phyloP scores from a whole-genome alignment of 352 stramenopile genomes.

The Phytopythium vexans region DNA sequence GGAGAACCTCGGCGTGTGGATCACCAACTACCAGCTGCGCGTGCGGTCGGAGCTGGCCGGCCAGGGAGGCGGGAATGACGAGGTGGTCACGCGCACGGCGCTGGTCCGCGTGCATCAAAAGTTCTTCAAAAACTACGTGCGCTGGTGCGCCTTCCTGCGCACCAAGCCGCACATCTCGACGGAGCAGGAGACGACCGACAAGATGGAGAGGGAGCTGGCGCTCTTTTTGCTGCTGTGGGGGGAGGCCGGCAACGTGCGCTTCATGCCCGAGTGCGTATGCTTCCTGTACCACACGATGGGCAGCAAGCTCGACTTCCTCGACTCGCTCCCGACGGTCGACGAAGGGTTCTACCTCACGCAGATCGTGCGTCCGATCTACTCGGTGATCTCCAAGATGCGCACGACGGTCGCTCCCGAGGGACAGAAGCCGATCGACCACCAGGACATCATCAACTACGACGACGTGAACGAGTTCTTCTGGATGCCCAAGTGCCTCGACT shows the following conservation, averaged over 20 bases:
- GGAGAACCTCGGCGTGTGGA: slow-evolving; percentile 82
- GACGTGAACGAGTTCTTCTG: slow-evolving; percentile 91
- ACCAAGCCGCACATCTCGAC: slow-evolving; percentile 77
- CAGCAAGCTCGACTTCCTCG: slow-evolving; percentile 52
- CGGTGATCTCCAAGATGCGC: slow-evolving; percentile 74
- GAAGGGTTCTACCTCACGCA: slow-evolving; percentile 65
- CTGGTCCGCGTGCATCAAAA: slow-evolving; percentile 64
- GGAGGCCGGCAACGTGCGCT: slow-evolving; percentile 79
- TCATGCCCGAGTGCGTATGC: slow-evolving; percentile 89
- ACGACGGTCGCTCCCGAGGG: slow-evolving; percentile 34
- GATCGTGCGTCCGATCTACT: slow-evolving; percentile 76
- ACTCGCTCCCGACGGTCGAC: slow-evolving; percentile 42
- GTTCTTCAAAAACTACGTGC: slow-evolving; percentile 90
- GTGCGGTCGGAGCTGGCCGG: slow-evolving; percentile 34
- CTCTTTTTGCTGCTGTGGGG: slow-evolving; percentile 84
- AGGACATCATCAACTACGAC: slow-evolving; percentile 87
- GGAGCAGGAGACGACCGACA: slow-evolving; percentile 30
- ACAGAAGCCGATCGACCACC: slow-evolving; percentile 58
- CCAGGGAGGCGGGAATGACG: slow-evolving; percentile 21
- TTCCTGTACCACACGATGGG: slow-evolving; percentile 85
- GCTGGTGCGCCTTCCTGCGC: slow-evolving; percentile 94
- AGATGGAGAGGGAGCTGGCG: slow-evolving; percentile 71
- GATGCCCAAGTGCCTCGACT: slow-evolving; percentile 57
- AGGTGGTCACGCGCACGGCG: slow-evolving; percentile 46
- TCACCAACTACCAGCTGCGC: slow-evolving; percentile 82